phyloP scores from a whole-genome alignment of 2,329 filamentous ascomycete genomes.

The Penicillium sclerotigenum region DNA sequence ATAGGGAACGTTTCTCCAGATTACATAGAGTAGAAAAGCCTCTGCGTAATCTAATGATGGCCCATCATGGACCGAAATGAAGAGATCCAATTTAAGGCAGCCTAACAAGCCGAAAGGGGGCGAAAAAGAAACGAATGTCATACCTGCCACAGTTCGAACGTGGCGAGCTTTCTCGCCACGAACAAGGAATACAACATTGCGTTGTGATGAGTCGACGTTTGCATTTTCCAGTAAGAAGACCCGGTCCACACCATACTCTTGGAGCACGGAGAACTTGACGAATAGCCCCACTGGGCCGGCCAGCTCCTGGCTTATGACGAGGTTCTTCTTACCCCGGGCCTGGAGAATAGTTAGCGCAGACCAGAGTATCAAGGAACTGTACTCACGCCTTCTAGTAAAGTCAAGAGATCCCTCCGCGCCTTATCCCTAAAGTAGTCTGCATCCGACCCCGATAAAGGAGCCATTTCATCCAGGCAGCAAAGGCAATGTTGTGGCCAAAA shows the following conservation, averaged over 20 bases:
- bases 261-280: constrained; percentile 90
- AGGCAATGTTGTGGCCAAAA: constrained; percentile 19
- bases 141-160: constrained; percentile 84
- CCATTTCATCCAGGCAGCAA: constrained; percentile 24
- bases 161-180: constrained; percentile 84
- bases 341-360: constrained; percentile 42
- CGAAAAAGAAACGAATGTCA: constrained; percentile 35
- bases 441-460: constrained; percentile 30
- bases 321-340: constrained; percentile 98
- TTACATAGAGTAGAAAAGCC: constrained; percentile 50
- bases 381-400: constrained; percentile 92
- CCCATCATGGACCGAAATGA: constrained; percentile 34
- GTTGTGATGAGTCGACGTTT: constrained; percentile 90
- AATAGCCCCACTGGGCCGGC: constrained; percentile 87
- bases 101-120: constrained; percentile 5
- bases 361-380: constrained; percentile 26
- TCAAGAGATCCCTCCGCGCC: constrained; percentile 82
- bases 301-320: constrained; percentile 86
- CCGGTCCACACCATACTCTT: constrained; percentile 97
- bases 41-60: constrained; percentile 61
- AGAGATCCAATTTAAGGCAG: not conserved
- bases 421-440: constrained; percentile 48
- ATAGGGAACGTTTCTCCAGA: constrained; percentile 55
- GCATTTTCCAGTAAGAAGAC: constrained; percentile 95
- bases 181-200: constrained; percentile 91